Conservation (phyloP, 192 early-diverging fungal species). For the Entomortierella beljakovae region DNA sequence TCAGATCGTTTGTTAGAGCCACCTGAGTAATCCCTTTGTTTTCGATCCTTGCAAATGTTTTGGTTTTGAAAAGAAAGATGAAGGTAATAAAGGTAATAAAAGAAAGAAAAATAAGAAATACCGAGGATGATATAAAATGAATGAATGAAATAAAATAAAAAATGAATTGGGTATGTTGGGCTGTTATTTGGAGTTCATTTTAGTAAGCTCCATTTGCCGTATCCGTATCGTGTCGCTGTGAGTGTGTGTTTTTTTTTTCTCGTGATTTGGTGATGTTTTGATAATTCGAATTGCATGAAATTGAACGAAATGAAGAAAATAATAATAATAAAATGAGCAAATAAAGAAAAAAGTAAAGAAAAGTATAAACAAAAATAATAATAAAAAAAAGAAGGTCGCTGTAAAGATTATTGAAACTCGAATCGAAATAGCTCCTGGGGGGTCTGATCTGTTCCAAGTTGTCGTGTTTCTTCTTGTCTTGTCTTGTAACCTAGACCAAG, state of each 20-base stretch:
- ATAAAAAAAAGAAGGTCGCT: background rate
- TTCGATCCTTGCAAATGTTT: background rate
- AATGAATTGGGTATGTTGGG: background rate
- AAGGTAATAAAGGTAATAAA: background rate
- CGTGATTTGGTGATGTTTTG: too few species aligned
- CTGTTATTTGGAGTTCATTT: background rate
- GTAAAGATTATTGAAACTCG: background rate
- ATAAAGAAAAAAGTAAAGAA: background rate
- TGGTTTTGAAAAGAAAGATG: conserved; percentile 2
- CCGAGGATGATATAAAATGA: background rate
- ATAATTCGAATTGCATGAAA: too few species aligned
- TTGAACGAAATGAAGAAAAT: too few species aligned
- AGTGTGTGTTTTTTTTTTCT: background rate
- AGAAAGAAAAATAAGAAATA: background rate
- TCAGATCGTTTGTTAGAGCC: too few species aligned
- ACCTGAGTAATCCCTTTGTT: too few species aligned
- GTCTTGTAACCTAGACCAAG: too few species aligned
- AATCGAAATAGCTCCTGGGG: background rate
- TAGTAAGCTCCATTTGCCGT: too few species aligned
- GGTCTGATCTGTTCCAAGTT: background rate
- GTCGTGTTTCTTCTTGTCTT: background rate
- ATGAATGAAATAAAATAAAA: background rate
- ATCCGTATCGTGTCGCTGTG: background rate
- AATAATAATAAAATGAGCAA: too few species aligned
- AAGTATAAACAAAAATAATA: background rate